phyloP scores from a whole-genome alignment of 768 basidiomycete genomes.

The Auriscalpium microsporum region DNA sequence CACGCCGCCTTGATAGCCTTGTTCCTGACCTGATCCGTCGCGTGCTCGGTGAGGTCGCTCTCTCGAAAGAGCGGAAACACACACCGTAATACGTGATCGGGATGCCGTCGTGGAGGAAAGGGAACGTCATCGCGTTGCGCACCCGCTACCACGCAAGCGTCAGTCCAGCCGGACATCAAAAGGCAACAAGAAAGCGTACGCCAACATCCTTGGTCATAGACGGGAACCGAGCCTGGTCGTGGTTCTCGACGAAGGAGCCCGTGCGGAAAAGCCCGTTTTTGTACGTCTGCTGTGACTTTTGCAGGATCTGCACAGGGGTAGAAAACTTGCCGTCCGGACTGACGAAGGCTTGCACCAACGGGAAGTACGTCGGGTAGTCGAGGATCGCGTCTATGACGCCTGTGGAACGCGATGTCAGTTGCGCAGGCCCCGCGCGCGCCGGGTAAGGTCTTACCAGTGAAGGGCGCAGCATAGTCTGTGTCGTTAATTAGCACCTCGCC shows the following conservation, averaged over 20 bases:
- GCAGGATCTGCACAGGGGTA: conserved; percentile 21
- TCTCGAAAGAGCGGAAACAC: background rate
- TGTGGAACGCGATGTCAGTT: conserved; percentile 9
- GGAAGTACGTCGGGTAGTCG: conserved; percentile 43
- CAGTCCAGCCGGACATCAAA: background rate
- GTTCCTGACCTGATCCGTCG: conserved; percentile 34
- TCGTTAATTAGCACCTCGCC: conserved; percentile 46
- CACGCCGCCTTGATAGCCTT: conserved; percentile 36
- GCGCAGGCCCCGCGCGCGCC: background rate
- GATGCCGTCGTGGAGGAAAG: conserved; percentile 42
- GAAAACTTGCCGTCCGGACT: conserved; percentile 27
- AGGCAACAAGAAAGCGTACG: conserved; percentile 18
- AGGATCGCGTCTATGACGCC: conserved; percentile 37
- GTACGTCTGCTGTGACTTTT: conserved; percentile 28
- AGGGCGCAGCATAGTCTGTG: conserved; percentile 29
- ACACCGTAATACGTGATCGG: conserved; percentile 44
- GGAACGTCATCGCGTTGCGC: conserved; percentile 42
- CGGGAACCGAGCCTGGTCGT: conserved; percentile 43
- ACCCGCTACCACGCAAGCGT: conserved; percentile 24
- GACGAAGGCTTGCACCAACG: conserved; percentile 32
- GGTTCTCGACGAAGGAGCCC: conserved; percentile 47
- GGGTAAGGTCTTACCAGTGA: conserved; percentile 29
- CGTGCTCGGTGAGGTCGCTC: background rate
- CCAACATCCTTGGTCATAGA: conserved; percentile 34
- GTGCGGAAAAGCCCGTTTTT: conserved; percentile 32